These are phyloP conservation scores for Crucihimalaya himalaica DNA, from an alignment of 345 rosid species.

Conservation along the genomic window DNA sequence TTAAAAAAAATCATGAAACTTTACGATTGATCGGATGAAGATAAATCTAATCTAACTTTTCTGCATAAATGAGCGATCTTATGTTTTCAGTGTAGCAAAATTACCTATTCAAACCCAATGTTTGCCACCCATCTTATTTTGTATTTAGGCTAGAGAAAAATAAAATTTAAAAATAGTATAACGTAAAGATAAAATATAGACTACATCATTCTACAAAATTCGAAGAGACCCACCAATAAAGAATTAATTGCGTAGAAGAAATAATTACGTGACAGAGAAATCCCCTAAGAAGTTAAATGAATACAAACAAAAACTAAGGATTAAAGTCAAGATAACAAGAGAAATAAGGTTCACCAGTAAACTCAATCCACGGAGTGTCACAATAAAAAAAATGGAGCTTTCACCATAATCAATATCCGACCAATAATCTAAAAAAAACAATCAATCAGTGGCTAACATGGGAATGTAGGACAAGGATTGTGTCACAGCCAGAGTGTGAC, in stretches of 20 bases:
- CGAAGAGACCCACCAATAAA: background rate
- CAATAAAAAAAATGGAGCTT: background rate
- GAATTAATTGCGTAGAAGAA: background rate
- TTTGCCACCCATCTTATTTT: background rate
- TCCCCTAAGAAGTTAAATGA: background rate
- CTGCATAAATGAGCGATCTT: background rate
- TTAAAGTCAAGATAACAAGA: background rate
- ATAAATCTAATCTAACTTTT: background rate
- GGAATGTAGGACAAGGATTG: conserved; percentile 32
- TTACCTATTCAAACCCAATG: background rate
- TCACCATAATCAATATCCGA: conserved; percentile 9
- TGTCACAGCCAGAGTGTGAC: conserved; percentile 33
- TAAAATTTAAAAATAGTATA: too few species aligned
- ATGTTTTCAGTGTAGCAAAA: background rate
- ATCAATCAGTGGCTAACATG: conserved; percentile 31
- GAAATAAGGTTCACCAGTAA: conserved; percentile 22
- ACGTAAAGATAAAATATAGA: background rate
- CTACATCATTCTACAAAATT: background rate
- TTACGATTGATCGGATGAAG: background rate
- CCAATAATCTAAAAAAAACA: conserved; percentile 11
- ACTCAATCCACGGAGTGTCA: background rate
- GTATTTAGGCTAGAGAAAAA: too few species aligned
- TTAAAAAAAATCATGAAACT: too few species aligned
- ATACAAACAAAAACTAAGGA: conserved; percentile 20
- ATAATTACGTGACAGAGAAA: background rate